Conservation (phyloP, 768 basidiomycete species). For the Leccinum rimulosum region DNA sequence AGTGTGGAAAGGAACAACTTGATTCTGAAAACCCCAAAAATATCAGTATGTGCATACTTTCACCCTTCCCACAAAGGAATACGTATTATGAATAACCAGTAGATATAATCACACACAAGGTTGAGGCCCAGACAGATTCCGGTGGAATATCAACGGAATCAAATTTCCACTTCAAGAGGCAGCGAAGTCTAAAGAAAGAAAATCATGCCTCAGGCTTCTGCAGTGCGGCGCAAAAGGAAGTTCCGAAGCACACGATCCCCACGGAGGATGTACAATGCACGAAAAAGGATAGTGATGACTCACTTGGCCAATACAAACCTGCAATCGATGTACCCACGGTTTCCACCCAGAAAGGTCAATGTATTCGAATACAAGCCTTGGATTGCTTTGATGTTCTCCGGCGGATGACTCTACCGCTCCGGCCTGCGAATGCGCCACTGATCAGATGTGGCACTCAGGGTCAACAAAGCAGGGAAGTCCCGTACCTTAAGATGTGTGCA, state of each 20-base stretch:
- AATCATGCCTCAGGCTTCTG: conserved; percentile 14
- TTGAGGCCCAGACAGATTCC: conserved; percentile 1
- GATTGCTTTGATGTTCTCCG: conserved; percentile 36
- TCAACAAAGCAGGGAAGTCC: conserved; percentile 21
- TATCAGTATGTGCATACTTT: conserved; percentile 11
- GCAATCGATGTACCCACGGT: conserved; percentile 61
- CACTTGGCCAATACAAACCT: conserved; percentile 60
- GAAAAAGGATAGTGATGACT: conserved; percentile 29
- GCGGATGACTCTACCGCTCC: conserved; percentile 49
- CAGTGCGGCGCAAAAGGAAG: conserved; percentile 5
- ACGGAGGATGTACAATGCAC: conserved; percentile 5
- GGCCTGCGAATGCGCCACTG: conserved; percentile 37
- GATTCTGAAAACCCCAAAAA: conserved; percentile 43
- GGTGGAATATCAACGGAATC: not conserved
- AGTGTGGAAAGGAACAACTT: conserved; percentile 61
- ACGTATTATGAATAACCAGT: conserved; percentile 1
- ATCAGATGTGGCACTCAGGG: conserved; percentile 23
- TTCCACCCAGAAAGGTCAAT: conserved; percentile 57
- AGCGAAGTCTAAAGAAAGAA: conserved; percentile 23
- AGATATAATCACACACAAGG: conserved; percentile 1
- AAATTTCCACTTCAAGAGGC: conserved; percentile 10
- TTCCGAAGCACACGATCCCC: conserved; percentile 9
- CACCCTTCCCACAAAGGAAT: not conserved
- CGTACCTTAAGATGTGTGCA: conserved; percentile 57
- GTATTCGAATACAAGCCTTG: conserved; percentile 54